Evolutionary conservation across 2,329 filamentous ascomycete genomes (phyloP).

Genomic region (Fusarium continuum): DNA sequence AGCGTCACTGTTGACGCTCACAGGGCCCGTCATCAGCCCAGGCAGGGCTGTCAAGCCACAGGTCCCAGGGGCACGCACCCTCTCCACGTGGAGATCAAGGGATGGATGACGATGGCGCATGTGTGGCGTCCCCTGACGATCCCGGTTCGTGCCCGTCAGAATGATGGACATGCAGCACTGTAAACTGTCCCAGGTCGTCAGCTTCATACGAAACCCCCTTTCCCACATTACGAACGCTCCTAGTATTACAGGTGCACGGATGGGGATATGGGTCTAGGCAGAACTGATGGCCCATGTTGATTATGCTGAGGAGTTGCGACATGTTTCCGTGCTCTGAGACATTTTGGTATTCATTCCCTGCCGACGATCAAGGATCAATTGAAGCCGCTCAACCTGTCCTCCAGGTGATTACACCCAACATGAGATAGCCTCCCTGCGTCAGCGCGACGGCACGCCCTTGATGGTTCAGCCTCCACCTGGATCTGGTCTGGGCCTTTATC

Average conservation of each 20-base stretch:
- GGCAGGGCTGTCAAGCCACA: conserved; percentile 32
- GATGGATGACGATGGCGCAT: conserved; percentile 16
- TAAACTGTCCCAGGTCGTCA: conserved; percentile 22
- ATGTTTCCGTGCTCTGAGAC: conserved; percentile 21
- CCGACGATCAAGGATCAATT: conserved; percentile 2
- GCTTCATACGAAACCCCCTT: conserved; percentile 30
- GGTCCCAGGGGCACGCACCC: conserved; percentile 17
- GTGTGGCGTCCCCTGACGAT: conserved; percentile 38
- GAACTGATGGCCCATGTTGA: conserved; percentile 14
- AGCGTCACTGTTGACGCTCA: neutral
- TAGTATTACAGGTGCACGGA: conserved; percentile 30
- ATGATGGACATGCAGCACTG: conserved; percentile 14
- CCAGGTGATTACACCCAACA: neutral
- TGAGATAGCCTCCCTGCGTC: conserved; percentile 9
- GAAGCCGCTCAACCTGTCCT: neutral
- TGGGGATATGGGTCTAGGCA: conserved; percentile 23
- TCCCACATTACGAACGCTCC: conserved; percentile 22
- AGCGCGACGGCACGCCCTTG: conserved; percentile 17
- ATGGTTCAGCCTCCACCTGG: conserved; percentile 18
- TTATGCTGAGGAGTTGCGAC: conserved; percentile 8
- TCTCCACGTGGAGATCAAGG: conserved; percentile 34
- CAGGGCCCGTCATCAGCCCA: conserved; percentile 7
- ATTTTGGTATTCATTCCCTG: conserved; percentile 1
- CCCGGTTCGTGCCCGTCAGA: conserved; percentile 26
- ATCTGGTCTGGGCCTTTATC: conserved; percentile 17